These are phyloP conservation scores for Eucalyptus erythrocorys DNA, from an alignment of 345 rosid species.

Conservation along the genomic window DNA sequence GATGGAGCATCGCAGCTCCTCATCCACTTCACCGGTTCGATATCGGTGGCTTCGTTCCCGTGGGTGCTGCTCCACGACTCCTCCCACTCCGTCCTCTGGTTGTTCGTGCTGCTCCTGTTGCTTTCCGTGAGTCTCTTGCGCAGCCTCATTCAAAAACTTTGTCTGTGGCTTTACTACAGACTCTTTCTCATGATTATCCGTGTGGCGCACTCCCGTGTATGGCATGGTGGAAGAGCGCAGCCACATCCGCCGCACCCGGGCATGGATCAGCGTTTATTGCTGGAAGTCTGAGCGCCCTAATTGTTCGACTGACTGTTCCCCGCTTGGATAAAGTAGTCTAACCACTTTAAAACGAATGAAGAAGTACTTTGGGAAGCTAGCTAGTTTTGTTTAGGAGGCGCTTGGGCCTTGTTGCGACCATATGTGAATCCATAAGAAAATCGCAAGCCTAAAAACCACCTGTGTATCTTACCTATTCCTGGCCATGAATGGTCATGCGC, in stretches of 20 bases:
- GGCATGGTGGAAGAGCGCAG: neutral
- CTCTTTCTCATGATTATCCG: accelerated
- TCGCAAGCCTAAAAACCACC: too few relatives aligned
- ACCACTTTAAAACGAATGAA: too few relatives aligned
- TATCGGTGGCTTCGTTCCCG: neutral
- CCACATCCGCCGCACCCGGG: accelerated
- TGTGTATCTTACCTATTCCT: too few relatives aligned
- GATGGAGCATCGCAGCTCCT: neutral
- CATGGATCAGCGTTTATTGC: neutral
- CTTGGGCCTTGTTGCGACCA: too few relatives aligned
- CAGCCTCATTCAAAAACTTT: neutral
- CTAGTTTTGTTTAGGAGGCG: too few relatives aligned
- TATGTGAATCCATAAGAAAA: too few relatives aligned
- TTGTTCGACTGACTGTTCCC: neutral
- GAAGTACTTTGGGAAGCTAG: too few relatives aligned
- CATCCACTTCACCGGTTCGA: accelerated
- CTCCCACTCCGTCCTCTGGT: neutral
- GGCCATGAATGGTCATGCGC: too few relatives aligned
- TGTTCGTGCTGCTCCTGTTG: neutral
- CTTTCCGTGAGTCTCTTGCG: neutral
- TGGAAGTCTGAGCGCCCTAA: neutral
- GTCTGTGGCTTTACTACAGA: accelerated
- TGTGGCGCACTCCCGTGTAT: accelerated
- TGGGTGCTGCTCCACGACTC: neutral
- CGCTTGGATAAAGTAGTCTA: too few relatives aligned